Percentiles rank a stretch among this genome's conserved stretches.
These are phyloP conservation scores for Cyclostephanos invisitatus DNA, from an alignment of 108 stramenopile species.

Conservation along the genomic window DNA sequence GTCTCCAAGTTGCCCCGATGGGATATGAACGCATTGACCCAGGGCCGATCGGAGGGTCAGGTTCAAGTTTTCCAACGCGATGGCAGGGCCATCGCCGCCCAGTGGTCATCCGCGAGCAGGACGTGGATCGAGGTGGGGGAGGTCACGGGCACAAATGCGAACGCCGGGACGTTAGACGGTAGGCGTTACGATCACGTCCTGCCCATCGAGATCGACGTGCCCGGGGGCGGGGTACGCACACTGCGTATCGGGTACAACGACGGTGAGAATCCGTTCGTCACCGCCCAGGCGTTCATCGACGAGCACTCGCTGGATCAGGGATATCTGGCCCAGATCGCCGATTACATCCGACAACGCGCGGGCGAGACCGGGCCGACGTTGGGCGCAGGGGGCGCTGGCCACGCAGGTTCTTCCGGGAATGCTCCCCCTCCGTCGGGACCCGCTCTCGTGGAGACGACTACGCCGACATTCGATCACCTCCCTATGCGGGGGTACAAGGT, in stretches of 20 bases:
- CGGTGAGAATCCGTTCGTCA: constrained; percentile 96
- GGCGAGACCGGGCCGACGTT: constrained; percentile 66
- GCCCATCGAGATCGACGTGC: constrained; percentile 93
- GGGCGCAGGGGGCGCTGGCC: constrained; percentile 39
- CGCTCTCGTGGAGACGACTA: constrained; percentile 15
- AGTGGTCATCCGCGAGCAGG: constrained; percentile 79
- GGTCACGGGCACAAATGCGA: constrained; percentile 85
- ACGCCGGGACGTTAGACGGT: constrained; percentile 83
- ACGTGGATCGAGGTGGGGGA: constrained; percentile 97
- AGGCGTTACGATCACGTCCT: constrained; percentile 90
- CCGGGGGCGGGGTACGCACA: constrained; percentile 81
- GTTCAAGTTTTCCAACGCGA: constrained; percentile 88
- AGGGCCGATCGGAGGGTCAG: constrained; percentile 86
- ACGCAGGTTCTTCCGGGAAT: constrained; percentile 4
- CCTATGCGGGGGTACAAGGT: constrained; percentile 70
- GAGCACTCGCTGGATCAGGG: constrained; percentile 86
- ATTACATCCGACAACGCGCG: constrained; percentile 85
- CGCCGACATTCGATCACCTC: constrained; percentile 61
- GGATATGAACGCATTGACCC: constrained; percentile 69
- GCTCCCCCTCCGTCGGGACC: constrained; percentile 4
- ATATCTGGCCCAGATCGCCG: constrained; percentile 88
- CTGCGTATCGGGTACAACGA: constrained; percentile 95
- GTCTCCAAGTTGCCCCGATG: constrained; percentile 87
- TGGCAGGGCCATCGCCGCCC: constrained; percentile 87
- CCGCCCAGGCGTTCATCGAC: constrained; percentile 96